phyloP scores from a whole-genome alignment of 208 protist genomes.

The Endotrypanum monterogeii region DNA sequence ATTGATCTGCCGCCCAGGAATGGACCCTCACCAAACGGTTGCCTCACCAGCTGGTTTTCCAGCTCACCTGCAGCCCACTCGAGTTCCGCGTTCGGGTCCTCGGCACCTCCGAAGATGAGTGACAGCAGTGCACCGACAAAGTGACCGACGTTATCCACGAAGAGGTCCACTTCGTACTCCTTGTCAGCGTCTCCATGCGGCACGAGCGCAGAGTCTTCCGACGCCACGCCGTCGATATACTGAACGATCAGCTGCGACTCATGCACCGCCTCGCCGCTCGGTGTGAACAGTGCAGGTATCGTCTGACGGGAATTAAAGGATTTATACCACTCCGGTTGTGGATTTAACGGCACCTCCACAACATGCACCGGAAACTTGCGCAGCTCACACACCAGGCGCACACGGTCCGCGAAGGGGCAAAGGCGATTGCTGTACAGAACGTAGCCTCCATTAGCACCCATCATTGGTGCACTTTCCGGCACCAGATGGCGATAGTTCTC shows the following conservation, averaged over 20 bases:
- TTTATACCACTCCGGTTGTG: slow-evolving; percentile 62
- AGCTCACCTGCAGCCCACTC: slow-evolving; percentile 55
- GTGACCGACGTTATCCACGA: slow-evolving; percentile 35
- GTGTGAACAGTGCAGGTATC: slow-evolving; percentile 62
- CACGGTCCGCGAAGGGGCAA: slow-evolving; percentile 68
- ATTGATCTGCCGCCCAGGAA: slow-evolving; percentile 63
- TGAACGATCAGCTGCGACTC: slow-evolving; percentile 66
- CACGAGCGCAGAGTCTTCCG: slow-evolving; percentile 30
- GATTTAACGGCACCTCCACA: slow-evolving; percentile 52
- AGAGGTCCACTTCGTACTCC: slow-evolving; percentile 54
- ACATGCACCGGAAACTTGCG: slow-evolving; percentile 38
- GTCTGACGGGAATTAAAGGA: slow-evolving; percentile 67
- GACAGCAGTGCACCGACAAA: slow-evolving; percentile 33
- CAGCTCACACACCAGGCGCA: slow-evolving; percentile 50
- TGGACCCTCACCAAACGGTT: slow-evolving; percentile 55
- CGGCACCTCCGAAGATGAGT: slow-evolving; percentile 15
- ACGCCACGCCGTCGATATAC: slow-evolving; percentile 52
- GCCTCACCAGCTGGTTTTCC: slow-evolving; percentile 47
- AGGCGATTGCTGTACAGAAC: slow-evolving; percentile 57
- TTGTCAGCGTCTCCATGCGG: slow-evolving; percentile 44
- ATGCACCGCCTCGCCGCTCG: slow-evolving; percentile 54
- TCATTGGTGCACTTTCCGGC: slow-evolving; percentile 40
- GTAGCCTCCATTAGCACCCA: slow-evolving; percentile 32
- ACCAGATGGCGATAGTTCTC: slow-evolving; percentile 39
- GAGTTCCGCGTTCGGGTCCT: slow-evolving; percentile 45